These are phyloP conservation scores for Pseudopithomyces maydicus DNA, from an alignment of 2,329 filamentous ascomycete genomes.

Conservation along the genomic window DNA sequence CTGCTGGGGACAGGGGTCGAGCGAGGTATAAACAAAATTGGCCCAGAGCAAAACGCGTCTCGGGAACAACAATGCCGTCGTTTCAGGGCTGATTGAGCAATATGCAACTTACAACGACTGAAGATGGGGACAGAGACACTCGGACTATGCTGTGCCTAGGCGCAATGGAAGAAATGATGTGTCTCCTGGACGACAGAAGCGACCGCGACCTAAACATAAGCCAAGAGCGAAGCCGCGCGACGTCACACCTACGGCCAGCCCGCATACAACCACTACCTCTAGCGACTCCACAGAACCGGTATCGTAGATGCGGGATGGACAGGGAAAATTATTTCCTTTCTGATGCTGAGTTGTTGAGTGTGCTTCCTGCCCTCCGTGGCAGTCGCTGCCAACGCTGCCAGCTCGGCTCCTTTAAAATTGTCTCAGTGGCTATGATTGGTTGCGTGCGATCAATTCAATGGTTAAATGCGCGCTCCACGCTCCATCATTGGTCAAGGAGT, in stretches of 20 bases:
- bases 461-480: not conserved
- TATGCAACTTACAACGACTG: conserved; percentile 16
- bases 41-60: conserved; percentile 26
- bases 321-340: not conserved
- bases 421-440: not conserved
- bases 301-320: not conserved
- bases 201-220: conserved; percentile 6
- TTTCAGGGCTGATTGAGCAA: conserved; percentile 19
- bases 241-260: not conserved
- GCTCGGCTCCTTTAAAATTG: not conserved
- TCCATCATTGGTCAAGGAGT: not conserved
- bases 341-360: not conserved
- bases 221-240: conserved; percentile 2
- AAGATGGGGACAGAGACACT: not conserved
- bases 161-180: not conserved
- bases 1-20: conserved; percentile 18
- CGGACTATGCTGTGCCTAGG: conserved; percentile 4
- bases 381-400: no score
- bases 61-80: conserved; percentile 14
- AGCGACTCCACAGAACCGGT: no score
- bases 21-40: conserved; percentile 21
- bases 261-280: not conserved
- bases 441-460: not conserved
- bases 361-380: not conserved
- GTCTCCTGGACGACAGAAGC: conserved; percentile 12